Base-by-base conservation (phyloP, 2,329 filamentous ascomycete genomes). In the Westerdykella ornata region DNA sequence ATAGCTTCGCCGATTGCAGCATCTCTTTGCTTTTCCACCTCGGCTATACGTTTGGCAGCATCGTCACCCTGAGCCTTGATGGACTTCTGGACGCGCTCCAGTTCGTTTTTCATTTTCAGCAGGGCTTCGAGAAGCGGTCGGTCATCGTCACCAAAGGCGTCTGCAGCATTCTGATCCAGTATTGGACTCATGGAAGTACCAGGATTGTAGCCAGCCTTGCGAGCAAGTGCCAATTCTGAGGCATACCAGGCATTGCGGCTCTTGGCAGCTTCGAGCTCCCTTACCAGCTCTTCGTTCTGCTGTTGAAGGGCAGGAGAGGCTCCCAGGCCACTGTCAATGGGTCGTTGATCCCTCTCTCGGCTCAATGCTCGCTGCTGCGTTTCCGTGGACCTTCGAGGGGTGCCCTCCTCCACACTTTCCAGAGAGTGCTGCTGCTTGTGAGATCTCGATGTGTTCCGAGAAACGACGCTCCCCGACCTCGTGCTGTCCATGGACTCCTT, bases 161-260 rank as follows among this genome's bases (percentile, higher is more conserved):
- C 88, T 2, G 82, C 75, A 0, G 77, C 75, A 45, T 84, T 81
- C 51, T 84, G 81, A 48, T 97, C 90, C 17, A 95, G 72, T 0
- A 81, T 74, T 12, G 87, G 81, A 57, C 79, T 85, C 18, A 80
- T 76, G 1, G 81, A 80, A 2, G 80, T 72, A 47, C 79, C 88
- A 13, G 86, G 78, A 5, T 80, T 76, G 58, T 97, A 98, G 4
- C 92, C 92, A 31, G 87, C 80, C 67, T 95, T 95, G 37, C 85
- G 81, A 5, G 92, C 94, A 48, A 98, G 72, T 43, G 94, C 88
- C 35, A 98, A 73, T 67, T 98, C 92, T 0, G 90, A 96, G 6
- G 88, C 88, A 65, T 94, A 96, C 92, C 92, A 98, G 0, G 90
- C 90, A 67, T 95, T 97, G 38, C 85, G 80, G 58, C 84, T 92